phyloP scores from a whole-genome alignment of 495 filamentous ascomycete genomes.

The Neurospora discreta region DNA sequence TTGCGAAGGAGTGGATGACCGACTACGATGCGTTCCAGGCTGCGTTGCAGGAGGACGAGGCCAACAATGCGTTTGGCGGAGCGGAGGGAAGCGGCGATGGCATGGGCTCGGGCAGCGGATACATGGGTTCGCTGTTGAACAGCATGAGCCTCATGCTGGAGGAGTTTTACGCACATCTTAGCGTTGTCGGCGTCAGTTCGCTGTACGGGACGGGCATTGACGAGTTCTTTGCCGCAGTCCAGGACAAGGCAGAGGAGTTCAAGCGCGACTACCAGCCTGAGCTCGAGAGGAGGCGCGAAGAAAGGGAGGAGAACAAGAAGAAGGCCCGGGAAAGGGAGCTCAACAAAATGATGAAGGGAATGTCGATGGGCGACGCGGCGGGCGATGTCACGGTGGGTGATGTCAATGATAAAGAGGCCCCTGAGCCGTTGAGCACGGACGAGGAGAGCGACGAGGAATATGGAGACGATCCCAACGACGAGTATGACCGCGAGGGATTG shows the following conservation, averaged over 20 bases:
- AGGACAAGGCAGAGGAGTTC: conserved; percentile 81
- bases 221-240: conserved; percentile 83
- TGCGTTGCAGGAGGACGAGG: conserved; percentile 70
- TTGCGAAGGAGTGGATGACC: conserved; percentile 99
- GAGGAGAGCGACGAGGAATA: conserved; percentile 34
- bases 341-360: conserved; percentile 86
- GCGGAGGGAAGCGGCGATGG: conserved; percentile 53
- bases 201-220: conserved; percentile 88
- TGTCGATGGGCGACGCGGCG: conserved; percentile 50
- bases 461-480: conserved; percentile 32
- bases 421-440: conserved; percentile 30
- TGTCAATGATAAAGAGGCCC: conserved; percentile 44
- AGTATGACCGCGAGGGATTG: conserved; percentile 47
- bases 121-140: conserved; percentile 93
- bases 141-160: conserved; percentile 97
- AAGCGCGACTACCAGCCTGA: conserved; percentile 86
- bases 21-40: conserved; percentile 94
- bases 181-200: conserved; percentile 82
- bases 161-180: conserved; percentile 91
- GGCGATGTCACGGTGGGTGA: conserved; percentile 22
- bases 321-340: conserved; percentile 66
- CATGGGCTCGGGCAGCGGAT: conserved; percentile 60
- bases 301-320: conserved; percentile 62
- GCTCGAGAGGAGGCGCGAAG: conserved; percentile 64
- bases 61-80: conserved; percentile 63